Conservation (phyloP, 495 filamentous ascomycete genomes). For the Aspergillus taichungensis region DNA sequence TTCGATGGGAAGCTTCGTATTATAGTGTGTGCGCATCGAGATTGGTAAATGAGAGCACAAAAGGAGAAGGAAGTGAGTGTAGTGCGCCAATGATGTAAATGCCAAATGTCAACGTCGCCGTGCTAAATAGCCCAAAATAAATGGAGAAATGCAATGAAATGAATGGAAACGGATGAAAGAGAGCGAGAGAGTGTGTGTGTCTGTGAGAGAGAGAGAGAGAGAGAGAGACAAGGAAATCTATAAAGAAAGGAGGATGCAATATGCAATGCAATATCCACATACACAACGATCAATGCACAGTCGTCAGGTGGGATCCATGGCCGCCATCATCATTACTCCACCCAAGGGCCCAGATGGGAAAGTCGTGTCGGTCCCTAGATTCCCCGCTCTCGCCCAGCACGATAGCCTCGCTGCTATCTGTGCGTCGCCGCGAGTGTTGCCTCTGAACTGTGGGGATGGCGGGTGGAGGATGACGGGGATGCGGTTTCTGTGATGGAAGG, state of each 20-base stretch:
- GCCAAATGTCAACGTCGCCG: background rate
- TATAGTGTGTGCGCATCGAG: too few species aligned
- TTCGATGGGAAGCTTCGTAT: too few species aligned
- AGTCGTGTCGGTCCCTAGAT: slow-evolving; percentile 16
- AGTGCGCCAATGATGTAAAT: background rate
- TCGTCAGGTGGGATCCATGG: slow-evolving; percentile 11
- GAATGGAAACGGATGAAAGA: slow-evolving; percentile 2
- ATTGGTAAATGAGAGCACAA: background rate
- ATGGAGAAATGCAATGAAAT: background rate
- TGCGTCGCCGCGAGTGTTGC: slow-evolving; percentile 34
- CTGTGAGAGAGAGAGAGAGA: slow-evolving; percentile 4
- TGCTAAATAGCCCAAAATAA: background rate
- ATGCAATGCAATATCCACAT: background rate
- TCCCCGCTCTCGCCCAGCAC: slow-evolving; percentile 21
- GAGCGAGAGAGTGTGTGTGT: too few species aligned
- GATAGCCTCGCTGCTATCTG: slow-evolving; percentile 39
- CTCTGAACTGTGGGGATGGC: slow-evolving; percentile 29
- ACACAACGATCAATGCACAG: slow-evolving; percentile 25
- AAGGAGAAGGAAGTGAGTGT: slow-evolving; percentile 18
- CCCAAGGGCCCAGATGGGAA: slow-evolving; percentile 36
- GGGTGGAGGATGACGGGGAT: slow-evolving; percentile 29
- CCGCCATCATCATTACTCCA: slow-evolving; percentile 27
- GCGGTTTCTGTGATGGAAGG: slow-evolving; percentile 31
- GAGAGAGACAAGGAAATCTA: background rate
- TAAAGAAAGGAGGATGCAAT: background rate